Evolutionary conservation across 345 rosid species (phyloP).

Genomic region (Corymbia maculata): DNA sequence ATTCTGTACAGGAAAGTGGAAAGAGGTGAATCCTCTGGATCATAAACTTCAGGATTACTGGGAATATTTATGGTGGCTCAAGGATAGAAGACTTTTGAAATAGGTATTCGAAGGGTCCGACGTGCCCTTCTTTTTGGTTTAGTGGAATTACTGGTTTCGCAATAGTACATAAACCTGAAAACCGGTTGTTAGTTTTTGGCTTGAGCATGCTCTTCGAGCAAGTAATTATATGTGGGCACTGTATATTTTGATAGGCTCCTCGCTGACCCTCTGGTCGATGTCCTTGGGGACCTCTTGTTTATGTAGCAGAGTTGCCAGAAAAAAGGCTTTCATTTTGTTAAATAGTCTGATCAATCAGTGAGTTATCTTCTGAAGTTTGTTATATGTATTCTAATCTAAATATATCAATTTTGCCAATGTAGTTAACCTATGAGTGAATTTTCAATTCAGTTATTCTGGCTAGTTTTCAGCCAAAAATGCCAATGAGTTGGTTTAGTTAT

Average conservation of each 20-base stretch:
- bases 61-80: constrained; percentile 31
- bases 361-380: not conserved
- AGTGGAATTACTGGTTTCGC: not conserved
- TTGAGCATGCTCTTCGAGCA: not conserved
- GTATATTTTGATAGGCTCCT: not conserved
- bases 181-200: not conserved
- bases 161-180: not conserved
- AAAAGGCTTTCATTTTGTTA: not conserved
- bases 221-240: not conserved
- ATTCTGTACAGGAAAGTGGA: constrained; percentile 80
- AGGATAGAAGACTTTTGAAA: not conserved
- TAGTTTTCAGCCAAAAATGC: not conserved
- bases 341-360: not conserved
- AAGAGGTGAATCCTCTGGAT: constrained; percentile 52
- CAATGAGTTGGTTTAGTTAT: not conserved
- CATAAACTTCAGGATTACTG: constrained; percentile 68
- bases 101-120: not conserved
- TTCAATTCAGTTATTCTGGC: too few relatives aligned
- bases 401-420: not conserved
- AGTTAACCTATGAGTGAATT: too few relatives aligned
- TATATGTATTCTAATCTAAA: not conserved
- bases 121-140: not conserved
- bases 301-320: not conserved
- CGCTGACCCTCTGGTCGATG: not conserved
- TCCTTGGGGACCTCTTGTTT: not conserved